Percentiles rank a stretch among this genome's conserved stretches.
Evolutionary conservation across 768 basidiomycete genomes (phyloP).

Genomic region (Kwoniella pini): DNA sequence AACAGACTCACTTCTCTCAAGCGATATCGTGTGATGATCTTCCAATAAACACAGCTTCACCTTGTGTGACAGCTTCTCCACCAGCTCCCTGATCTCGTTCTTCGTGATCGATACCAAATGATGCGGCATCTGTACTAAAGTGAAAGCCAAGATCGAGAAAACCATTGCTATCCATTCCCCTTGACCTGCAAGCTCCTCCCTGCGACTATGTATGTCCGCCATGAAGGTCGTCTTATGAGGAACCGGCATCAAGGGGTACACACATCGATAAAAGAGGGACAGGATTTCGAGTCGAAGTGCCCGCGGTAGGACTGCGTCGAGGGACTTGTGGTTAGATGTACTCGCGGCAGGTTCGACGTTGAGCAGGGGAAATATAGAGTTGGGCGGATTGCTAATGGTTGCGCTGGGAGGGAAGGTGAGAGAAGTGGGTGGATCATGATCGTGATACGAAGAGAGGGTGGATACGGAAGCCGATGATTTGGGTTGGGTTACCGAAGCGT

Average conservation of each 20-base stretch:
- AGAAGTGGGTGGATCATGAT: background rate
- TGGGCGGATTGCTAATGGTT: background rate
- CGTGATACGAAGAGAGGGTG: too few species aligned
- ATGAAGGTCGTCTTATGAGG: constrained; percentile 3
- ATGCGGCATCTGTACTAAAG: constrained; percentile 7
- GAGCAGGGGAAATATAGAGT: background rate
- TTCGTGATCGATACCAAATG: constrained; percentile 1
- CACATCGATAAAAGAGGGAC: background rate
- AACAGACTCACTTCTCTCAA: constrained; percentile 2
- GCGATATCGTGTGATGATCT: constrained; percentile 2
- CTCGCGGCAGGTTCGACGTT: background rate
- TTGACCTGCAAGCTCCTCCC: background rate
- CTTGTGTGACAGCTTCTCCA: constrained; percentile 3
- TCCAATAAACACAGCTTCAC: constrained; percentile 1
- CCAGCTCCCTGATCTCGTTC: constrained; percentile 2
- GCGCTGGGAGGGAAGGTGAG: background rate
- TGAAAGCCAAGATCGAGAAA: constrained; percentile 1
- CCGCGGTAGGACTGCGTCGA: background rate
- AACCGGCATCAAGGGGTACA: constrained; percentile 5
- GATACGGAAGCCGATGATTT: too few species aligned
- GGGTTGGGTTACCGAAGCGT: too few species aligned
- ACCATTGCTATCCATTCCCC: constrained; percentile 11
- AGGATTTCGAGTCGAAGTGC: constrained; percentile 2
- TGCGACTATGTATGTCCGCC: background rate
- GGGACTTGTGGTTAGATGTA: background rate